Conservation (phyloP, 495 filamentous ascomycete genomes). For the Friedmanniomyces endolithicus region DNA sequence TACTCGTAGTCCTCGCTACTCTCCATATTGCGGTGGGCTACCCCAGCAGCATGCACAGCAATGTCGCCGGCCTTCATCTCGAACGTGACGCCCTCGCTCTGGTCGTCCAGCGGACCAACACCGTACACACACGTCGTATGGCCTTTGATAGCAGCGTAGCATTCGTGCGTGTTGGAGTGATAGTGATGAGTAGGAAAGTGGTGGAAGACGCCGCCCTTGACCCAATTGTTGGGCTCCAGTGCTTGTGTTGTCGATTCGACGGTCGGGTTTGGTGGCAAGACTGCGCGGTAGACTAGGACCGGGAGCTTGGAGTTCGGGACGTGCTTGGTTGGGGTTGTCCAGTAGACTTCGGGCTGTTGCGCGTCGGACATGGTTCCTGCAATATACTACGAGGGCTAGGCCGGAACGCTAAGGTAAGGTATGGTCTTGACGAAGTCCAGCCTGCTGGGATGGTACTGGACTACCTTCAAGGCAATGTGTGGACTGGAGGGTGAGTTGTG, state of each 20-base stretch:
- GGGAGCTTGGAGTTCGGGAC: constrained; percentile 33
- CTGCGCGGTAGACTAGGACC: constrained; percentile 32
- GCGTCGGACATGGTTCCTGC: background rate
- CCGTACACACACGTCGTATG: constrained; percentile 27
- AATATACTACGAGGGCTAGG: no score
- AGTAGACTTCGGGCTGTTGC: constrained; percentile 22
- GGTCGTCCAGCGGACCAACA: constrained; percentile 27
- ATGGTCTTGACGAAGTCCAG: no score
- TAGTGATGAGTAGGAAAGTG: constrained; percentile 29
- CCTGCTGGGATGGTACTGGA: no score
- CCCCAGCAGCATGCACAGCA: constrained; percentile 31
- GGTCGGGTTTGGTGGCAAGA: constrained; percentile 22
- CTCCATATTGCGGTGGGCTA: constrained; percentile 29
- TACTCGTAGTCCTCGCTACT: constrained; percentile 32
- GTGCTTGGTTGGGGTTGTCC: constrained; percentile 26
- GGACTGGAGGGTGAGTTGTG: no score
- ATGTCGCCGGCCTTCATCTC: constrained; percentile 28
- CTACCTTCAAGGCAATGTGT: no score
- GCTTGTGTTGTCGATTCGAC: constrained; percentile 19
- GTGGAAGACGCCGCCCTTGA: constrained; percentile 32
- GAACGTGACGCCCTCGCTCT: constrained; percentile 25
- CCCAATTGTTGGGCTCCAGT: constrained; percentile 30
- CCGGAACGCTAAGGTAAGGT: no score
- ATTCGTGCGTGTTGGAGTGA: constrained; percentile 33
- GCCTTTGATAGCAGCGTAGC: constrained; percentile 32